A percentile compares a stretch with the other conserved stretches of the same genome.
Evolutionary conservation across 148 eudicot genomes (phyloP).

Genomic region (Rhododendron simsii): DNA sequence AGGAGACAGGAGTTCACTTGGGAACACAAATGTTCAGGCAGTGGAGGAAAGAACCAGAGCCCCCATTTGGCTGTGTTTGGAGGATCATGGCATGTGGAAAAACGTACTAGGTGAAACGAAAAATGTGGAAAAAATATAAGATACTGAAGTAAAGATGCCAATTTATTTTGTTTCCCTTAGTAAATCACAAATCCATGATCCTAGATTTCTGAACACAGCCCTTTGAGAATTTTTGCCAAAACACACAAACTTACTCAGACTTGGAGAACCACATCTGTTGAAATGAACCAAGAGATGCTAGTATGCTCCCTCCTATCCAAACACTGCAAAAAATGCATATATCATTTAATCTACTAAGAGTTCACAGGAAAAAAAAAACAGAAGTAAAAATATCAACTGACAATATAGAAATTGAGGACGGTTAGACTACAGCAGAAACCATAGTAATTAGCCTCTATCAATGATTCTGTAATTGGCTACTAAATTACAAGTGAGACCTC

Average conservation of each 20-base stretch:
- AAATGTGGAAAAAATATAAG: neutral
- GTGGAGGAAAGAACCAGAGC: too few species aligned
- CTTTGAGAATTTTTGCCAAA: neutral
- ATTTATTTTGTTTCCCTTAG: neutral
- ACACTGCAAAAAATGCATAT: constrained; percentile 44
- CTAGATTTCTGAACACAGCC: neutral
- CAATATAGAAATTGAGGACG: neutral
- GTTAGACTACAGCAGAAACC: neutral
- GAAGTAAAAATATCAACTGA: neutral
- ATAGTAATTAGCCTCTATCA: neutral
- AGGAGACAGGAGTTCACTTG: neutral
- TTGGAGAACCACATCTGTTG: constrained; percentile 99
- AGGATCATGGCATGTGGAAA: neutral
- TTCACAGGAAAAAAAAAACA: neutral
- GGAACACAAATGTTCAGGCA: neutral
- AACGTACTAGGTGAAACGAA: neutral
- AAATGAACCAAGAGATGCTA: constrained; percentile 96
- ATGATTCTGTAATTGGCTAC: neutral
- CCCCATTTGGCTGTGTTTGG: neutral
- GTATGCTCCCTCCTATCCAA: constrained; percentile 96
- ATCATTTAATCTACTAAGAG: neutral
- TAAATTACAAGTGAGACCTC: neutral
- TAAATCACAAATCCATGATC: neutral
- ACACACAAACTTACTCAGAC: constrained; percentile 59
- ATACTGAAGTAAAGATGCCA: neutral